phyloP scores from a whole-genome alignment of 2,329 filamentous ascomycete species.

The Diplocarpon mali region DNA sequence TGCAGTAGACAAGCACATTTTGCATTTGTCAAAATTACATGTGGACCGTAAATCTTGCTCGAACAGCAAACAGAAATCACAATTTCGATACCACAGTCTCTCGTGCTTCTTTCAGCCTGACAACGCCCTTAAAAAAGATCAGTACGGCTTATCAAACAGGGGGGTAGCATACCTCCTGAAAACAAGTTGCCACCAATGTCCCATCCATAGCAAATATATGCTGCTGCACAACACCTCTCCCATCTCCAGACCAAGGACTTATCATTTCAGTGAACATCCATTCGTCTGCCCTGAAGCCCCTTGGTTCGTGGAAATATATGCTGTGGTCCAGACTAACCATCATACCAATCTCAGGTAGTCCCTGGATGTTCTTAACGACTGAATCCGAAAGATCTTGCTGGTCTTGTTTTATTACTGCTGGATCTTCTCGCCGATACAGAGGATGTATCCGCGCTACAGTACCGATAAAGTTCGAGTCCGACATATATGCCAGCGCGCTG shows the following conservation, averaged over 20 bases:
- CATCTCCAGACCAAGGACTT: slow-evolving; percentile 70
- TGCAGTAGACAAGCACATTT: too few relatives aligned
- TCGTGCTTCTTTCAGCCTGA: slow-evolving; percentile 21
- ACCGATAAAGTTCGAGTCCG: slow-evolving; percentile 86
- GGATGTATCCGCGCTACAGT: slow-evolving; percentile 73
- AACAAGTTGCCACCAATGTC: slow-evolving; percentile 63
- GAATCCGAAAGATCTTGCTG: background rate
- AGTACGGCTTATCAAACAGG: background rate
- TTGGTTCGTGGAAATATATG: slow-evolving; percentile 56
- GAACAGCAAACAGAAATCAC: slow-evolving; percentile 6
- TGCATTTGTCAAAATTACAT: background rate
- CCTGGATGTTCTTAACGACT: slow-evolving; percentile 31
- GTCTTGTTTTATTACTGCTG: slow-evolving; percentile 20
- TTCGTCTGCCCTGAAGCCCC: slow-evolving; percentile 48
- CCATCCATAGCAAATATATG: slow-evolving; percentile 63
- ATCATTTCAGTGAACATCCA: slow-evolving; percentile 77
- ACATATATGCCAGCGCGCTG: slow-evolving; percentile 84
- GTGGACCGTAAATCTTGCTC: background rate
- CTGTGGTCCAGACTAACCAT: slow-evolving; percentile 72
- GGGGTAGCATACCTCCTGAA: slow-evolving; percentile 51
- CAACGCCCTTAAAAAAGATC: slow-evolving; percentile 20
- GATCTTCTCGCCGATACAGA: slow-evolving; percentile 61
- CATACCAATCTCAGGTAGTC: slow-evolving; percentile 61
- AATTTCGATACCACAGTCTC: slow-evolving; percentile 10
- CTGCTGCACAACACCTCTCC: slow-evolving; percentile 65